A percentile compares a stretch with the other conserved stretches of the same genome.
Conservation (phyloP, 2,329 filamentous ascomycete genomes). For the Spiromastix sp. region DNA sequence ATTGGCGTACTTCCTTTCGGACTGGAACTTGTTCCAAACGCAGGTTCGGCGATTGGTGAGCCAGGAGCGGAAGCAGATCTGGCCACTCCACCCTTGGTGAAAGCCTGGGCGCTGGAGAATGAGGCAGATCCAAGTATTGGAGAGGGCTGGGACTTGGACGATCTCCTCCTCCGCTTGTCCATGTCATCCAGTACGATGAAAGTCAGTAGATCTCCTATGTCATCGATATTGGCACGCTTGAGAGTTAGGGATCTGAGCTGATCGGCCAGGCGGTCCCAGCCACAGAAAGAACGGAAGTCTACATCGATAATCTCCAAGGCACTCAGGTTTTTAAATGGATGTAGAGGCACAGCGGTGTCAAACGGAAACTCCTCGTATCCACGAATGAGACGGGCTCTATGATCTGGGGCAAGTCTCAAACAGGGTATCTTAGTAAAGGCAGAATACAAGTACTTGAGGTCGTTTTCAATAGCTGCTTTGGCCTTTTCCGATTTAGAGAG, state of each 20-base stretch:
- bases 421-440: slow-evolving; percentile 98
- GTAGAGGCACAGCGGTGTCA: slow-evolving; percentile 91
- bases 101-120: slow-evolving; percentile 47
- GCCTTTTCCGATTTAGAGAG: slow-evolving; percentile 79
- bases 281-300: slow-evolving; percentile 93
- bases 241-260: slow-evolving; percentile 82
- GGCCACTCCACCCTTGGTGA: slow-evolving; percentile 55
- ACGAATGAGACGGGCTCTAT: slow-evolving; percentile 76
- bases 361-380: slow-evolving; percentile 98
- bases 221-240: slow-evolving; percentile 77
- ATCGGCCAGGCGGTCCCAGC: slow-evolving; percentile 89
- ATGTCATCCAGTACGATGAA: slow-evolving; percentile 95
- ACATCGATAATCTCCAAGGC: slow-evolving; percentile 89
- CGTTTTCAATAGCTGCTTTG: slow-evolving; percentile 72
- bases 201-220: slow-evolving; percentile 79
- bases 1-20: slow-evolving; percentile 34
- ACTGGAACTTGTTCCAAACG: slow-evolving; percentile 38
- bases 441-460: slow-evolving; percentile 93
- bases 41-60: slow-evolving; percentile 45
- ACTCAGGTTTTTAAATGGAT: slow-evolving; percentile 94
- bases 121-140: slow-evolving; percentile 59
- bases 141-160: slow-evolving; percentile 74
- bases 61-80: slow-evolving; percentile 60
- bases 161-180: slow-evolving; percentile 79
- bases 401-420: slow-evolving; percentile 80